Evolutionary conservation across 2,329 filamentous ascomycete genomes (phyloP).

Genomic region (Fusarium anguioides): DNA sequence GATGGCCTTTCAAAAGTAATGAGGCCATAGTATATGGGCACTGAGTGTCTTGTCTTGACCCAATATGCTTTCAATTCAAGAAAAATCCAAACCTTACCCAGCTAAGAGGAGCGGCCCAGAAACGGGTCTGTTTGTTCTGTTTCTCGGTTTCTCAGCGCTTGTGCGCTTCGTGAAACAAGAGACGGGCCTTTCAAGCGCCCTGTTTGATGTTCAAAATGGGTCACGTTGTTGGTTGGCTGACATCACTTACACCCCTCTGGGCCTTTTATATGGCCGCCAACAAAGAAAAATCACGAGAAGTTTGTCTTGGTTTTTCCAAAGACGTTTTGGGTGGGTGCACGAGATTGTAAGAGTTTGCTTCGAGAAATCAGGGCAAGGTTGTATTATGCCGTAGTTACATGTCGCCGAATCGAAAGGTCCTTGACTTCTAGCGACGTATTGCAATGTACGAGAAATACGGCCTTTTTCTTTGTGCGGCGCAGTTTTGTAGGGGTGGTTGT

Average conservation of each 20-base stretch:
- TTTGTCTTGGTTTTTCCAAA: conserved; percentile 11
- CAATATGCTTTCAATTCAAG: background rate
- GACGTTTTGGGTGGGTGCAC: conserved; percentile 29
- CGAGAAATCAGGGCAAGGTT: conserved; percentile 6
- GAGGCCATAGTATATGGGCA: background rate
- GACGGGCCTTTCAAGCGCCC: conserved; percentile 23
- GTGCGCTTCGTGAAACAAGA: conserved; percentile 43
- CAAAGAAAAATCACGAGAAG: conserved; percentile 1
- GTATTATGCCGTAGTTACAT: conserved; percentile 2
- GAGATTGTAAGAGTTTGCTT: conserved; percentile 18
- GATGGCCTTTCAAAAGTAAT: too few species aligned
- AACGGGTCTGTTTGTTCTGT: background rate
- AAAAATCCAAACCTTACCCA: background rate
- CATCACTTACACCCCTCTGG: conserved; percentile 3
- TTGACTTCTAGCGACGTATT: background rate
- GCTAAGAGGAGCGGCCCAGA: background rate
- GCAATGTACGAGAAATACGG: background rate
- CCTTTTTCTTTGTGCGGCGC: background rate
- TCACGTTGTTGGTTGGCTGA: conserved; percentile 34
- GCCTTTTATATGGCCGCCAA: background rate
- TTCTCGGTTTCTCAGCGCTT: conserved; percentile 30
- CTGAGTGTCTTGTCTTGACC: background rate
- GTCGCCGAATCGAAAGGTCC: background rate
- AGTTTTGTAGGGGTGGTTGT: background rate
- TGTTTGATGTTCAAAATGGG: conserved; percentile 36